Percentiles rank a stretch among this genome's conserved stretches.
Evolutionary conservation across 1,284 basidiomycete genomes (phyloP).

Genomic region (Ganoderma lucidum): DNA sequence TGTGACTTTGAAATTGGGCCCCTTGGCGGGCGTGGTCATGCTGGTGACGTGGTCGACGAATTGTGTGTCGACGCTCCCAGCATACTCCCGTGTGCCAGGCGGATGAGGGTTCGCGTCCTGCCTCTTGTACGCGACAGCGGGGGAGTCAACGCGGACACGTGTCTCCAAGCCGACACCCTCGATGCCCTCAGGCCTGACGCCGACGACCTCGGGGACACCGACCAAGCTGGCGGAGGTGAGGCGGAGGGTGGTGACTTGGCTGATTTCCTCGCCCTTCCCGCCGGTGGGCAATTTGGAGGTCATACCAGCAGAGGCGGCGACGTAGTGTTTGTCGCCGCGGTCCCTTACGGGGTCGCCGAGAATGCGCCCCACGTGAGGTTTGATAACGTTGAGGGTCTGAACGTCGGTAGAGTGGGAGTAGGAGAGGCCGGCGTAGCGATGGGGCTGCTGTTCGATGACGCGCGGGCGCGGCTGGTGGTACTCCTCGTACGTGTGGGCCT

Average conservation of each 20-base stretch:
- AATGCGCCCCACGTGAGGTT: constrained; percentile 65
- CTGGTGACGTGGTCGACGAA: not conserved
- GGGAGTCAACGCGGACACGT: constrained; percentile 25
- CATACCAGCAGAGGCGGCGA: constrained; percentile 43
- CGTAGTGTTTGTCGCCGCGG: constrained; percentile 16
- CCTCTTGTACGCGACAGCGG: constrained; percentile 18
- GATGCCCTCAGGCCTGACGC: constrained; percentile 32
- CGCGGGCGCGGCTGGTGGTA: constrained; percentile 41
- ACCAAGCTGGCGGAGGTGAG: constrained; percentile 37
- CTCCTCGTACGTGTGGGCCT: constrained; percentile 33
- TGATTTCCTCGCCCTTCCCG: constrained; percentile 4
- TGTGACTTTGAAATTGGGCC: not conserved
- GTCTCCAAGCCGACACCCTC: constrained; percentile 28
- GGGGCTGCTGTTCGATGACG: constrained; percentile 69
- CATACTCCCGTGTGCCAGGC: constrained; percentile 47
- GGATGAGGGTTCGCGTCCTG: constrained; percentile 33
- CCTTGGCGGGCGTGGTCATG: not conserved
- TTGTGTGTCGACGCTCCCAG: constrained; percentile 29
- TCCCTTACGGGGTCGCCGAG: constrained; percentile 42
- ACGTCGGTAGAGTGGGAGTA: constrained; percentile 63
- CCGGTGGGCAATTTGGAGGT: constrained; percentile 29
- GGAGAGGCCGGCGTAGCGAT: constrained; percentile 65
- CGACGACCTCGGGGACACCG: constrained; percentile 44
- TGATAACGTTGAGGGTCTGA: constrained; percentile 59
- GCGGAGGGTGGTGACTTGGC: constrained; percentile 37